phyloP scores from a whole-genome alignment of 192 early-diverging fungal species.

The Backusella psychrophila region DNA sequence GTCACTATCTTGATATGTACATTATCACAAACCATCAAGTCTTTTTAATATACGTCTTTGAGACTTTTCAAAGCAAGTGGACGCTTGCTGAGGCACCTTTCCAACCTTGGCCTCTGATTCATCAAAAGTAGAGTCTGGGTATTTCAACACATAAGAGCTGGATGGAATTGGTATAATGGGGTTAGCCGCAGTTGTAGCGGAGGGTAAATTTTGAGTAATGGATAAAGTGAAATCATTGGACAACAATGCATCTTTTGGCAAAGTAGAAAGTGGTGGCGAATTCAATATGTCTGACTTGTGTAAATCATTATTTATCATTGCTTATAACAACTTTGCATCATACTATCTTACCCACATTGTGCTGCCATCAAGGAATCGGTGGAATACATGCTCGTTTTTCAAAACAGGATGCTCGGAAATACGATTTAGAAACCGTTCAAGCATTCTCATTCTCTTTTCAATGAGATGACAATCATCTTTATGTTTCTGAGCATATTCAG shows the following conservation, averaged over 20 bases:
- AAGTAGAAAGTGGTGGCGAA: constrained; percentile 58
- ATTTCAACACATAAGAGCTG: constrained; percentile 51
- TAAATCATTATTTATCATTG: background rate
- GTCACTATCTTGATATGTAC: background rate
- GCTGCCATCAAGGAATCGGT: constrained; percentile 81
- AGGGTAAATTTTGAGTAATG: constrained; percentile 28
- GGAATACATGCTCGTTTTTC: constrained; percentile 83
- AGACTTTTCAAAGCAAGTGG: constrained; percentile 60
- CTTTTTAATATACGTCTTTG: constrained; percentile 69
- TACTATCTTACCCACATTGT: constrained; percentile 55
- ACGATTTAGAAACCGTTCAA: constrained; percentile 90
- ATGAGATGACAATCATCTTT: constrained; percentile 88
- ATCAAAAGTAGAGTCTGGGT: constrained; percentile 78
- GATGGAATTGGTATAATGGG: constrained; percentile 44
- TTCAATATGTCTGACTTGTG: constrained; percentile 61
- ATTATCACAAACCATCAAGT: constrained; percentile 43
- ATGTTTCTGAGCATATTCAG: constrained; percentile 68
- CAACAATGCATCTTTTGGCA: constrained; percentile 61
- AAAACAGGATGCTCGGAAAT: constrained; percentile 82
- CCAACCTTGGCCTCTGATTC: constrained; percentile 86
- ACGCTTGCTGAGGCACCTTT: constrained; percentile 74
- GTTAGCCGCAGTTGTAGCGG: constrained; percentile 8
- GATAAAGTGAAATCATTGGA: constrained; percentile 7
- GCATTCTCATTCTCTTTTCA: constrained; percentile 83
- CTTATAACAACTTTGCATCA: too few species aligned